phyloP scores from a whole-genome alignment of 176 grass and related monocot genomes.

The Oryza nivara region DNA sequence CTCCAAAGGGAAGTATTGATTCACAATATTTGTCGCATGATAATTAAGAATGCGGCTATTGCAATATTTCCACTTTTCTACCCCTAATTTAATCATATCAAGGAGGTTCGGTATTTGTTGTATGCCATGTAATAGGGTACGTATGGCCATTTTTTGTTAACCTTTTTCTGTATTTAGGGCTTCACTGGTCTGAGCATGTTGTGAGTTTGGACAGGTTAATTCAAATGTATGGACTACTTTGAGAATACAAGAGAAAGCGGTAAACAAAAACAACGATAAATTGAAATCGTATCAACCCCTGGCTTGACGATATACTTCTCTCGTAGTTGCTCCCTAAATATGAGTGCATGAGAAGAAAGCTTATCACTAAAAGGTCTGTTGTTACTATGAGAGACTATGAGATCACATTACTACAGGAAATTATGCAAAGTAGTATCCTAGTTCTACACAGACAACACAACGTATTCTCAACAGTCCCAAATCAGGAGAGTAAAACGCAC shows the following conservation, averaged over 20 bases:
- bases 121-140: too few species aligned
- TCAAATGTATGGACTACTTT: neutral
- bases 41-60: neutral
- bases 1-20: neutral
- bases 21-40: neutral
- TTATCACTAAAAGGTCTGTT: neutral
- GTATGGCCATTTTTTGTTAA: neutral
- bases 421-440: conserved; percentile 10
- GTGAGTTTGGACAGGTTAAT: neutral
- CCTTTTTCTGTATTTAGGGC: neutral
- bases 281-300: neutral
- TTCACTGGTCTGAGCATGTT: neutral
- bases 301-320: neutral
- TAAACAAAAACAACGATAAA: conserved; percentile 15
- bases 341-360: neutral
- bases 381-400: neutral
- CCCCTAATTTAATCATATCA: too few species aligned
- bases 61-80: too few species aligned
- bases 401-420: conserved; percentile 11
- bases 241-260: neutral
- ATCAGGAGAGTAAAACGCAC: neutral
- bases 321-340: conserved; percentile 8
- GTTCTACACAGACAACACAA: conserved; percentile 22
- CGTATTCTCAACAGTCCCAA: neutral
- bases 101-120: too few species aligned